Conservation (phyloP, 306 rosid genomes). For the Sicyos baderoa region DNA sequence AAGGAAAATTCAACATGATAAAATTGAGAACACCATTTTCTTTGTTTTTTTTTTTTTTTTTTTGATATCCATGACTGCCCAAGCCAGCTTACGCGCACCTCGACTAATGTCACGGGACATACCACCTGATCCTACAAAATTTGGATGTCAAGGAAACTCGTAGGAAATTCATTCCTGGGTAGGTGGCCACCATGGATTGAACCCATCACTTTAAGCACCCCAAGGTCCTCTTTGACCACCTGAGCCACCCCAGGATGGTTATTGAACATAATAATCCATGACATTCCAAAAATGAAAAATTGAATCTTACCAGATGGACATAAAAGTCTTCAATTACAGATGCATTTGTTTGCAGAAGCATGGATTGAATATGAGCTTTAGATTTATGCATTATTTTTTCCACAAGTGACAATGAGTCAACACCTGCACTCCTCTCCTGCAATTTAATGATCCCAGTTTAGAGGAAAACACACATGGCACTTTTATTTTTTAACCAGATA, state of each 20-base stretch:
- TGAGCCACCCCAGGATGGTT: too few species aligned
- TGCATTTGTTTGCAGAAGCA: conserved; percentile 79
- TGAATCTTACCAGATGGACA: conserved; percentile 63
- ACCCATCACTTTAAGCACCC: too few species aligned
- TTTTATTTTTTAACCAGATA: neutral
- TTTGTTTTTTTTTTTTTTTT: too few species aligned
- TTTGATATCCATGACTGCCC: too few species aligned
- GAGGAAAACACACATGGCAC: conserved; percentile 16
- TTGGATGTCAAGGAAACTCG: too few species aligned
- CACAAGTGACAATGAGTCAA: conserved; percentile 69
- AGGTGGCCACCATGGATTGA: too few species aligned
- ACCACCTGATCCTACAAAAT: too few species aligned
- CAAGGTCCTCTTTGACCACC: too few species aligned
- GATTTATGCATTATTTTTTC: conserved; percentile 77
- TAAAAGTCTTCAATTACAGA: conserved; percentile 85
- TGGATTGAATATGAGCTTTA: conserved; percentile 76
- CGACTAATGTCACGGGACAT: too few species aligned
- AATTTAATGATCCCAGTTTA: conserved; percentile 25
- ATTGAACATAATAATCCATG: neutral
- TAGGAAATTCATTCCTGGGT: too few species aligned
- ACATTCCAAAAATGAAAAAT: conserved; percentile 7
- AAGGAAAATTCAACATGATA: neutral
- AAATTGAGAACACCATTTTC: conserved; percentile 3
- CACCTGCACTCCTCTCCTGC: conserved; percentile 97
- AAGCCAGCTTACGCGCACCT: too few species aligned